Conservation (phyloP, 2,329 filamentous ascomycete genomes). For the Apiospora hydei region DNA sequence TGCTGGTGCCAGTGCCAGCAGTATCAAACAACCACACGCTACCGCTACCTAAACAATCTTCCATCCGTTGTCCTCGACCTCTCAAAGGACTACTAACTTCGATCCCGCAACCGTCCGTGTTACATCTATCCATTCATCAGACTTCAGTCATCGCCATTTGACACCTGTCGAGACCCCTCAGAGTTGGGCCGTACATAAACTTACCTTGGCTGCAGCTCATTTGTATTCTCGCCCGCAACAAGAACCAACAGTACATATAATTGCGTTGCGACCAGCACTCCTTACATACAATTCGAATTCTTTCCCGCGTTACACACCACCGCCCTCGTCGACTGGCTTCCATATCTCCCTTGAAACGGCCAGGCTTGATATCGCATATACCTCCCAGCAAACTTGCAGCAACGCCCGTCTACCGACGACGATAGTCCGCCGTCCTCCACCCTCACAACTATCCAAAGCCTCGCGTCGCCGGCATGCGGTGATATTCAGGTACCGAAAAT, state of each 20-base stretch:
- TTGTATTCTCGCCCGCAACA: background rate
- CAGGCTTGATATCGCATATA: background rate
- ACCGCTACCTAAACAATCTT: conserved; percentile 1
- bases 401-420: background rate
- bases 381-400: background rate
- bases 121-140: conserved; percentile 17
- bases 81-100: background rate
- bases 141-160: conserved; percentile 11
- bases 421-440: background rate
- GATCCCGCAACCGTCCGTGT: conserved; percentile 20
- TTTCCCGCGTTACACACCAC: background rate
- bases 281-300: background rate
- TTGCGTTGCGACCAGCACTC: background rate
- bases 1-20: background rate
- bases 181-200: background rate
- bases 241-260: background rate
- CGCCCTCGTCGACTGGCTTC: background rate
- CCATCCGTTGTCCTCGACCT: conserved; percentile 15
- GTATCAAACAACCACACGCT: conserved; percentile 22
- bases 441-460: background rate
- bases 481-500: conserved; percentile 5
- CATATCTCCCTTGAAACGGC: background rate
- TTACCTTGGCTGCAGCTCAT: conserved; percentile 11
- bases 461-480: conserved; percentile 22
- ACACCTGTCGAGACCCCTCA: conserved; percentile 9